Conservation (phyloP, 106 monocot species). For the Ottelia alismoides region DNA sequence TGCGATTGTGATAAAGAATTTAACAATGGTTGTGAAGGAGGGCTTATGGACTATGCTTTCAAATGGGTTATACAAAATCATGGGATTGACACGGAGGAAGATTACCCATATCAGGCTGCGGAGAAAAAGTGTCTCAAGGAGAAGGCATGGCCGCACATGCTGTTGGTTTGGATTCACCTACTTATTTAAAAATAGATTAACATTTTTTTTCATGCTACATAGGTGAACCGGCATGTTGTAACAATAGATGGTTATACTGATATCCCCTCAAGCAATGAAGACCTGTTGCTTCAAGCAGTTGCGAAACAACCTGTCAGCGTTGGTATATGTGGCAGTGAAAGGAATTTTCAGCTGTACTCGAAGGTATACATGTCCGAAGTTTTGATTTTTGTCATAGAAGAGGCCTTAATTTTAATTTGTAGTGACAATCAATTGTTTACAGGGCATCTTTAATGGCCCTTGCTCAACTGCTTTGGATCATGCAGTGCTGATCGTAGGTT, state of each 20-base stretch:
- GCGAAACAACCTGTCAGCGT: slow-evolving; percentile 91
- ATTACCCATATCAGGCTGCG: slow-evolving; percentile 65
- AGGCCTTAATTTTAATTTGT: too few species aligned
- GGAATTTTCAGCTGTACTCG: slow-evolving; percentile 75
- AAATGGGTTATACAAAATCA: slow-evolving; percentile 75
- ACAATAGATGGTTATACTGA: slow-evolving; percentile 88
- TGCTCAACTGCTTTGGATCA: slow-evolving; percentile 91
- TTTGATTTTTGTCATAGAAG: too few species aligned
- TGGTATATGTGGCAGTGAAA: slow-evolving; percentile 91
- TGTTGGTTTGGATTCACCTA: background rate
- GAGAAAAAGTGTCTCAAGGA: slow-evolving; percentile 49
- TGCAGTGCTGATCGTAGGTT: slow-evolving; percentile 93
- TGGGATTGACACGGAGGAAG: slow-evolving; percentile 81
- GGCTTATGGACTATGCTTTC: slow-evolving; percentile 95
- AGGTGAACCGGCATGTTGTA: slow-evolving; percentile 59
- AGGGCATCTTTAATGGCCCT: slow-evolving; percentile 94
- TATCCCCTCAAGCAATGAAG: slow-evolving; percentile 65
- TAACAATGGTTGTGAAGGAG: slow-evolving; percentile 78
- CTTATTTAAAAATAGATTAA: background rate
- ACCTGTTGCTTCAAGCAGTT: slow-evolving; percentile 64
- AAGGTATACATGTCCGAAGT: slow-evolving; percentile 56
- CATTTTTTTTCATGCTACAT: background rate
- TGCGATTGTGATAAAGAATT: slow-evolving; percentile 76
- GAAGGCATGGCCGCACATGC: slow-evolving; percentile 34
- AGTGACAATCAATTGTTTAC: slow-evolving; percentile 14